Conservation (phyloP, 352 stramenopile genomes). For the Phytopythium montanum region DNA sequence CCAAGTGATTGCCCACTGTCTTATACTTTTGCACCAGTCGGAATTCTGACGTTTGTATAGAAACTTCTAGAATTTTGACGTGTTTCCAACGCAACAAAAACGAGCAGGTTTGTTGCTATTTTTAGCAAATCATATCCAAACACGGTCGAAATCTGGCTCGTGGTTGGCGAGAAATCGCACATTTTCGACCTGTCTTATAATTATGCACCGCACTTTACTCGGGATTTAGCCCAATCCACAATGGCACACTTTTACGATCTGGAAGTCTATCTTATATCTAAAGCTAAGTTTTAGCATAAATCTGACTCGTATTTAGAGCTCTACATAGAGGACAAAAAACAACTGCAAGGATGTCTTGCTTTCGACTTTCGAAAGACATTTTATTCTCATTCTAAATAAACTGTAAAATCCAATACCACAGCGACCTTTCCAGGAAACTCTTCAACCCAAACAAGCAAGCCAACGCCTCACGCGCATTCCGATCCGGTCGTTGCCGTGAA, state of each 20-base stretch:
- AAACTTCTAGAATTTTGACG: neutral
- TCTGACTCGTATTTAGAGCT: too few relatives aligned
- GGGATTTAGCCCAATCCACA: too few relatives aligned
- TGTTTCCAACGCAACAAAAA: neutral
- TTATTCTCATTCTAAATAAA: too few relatives aligned
- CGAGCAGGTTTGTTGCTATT: neutral
- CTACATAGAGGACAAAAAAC: too few relatives aligned
- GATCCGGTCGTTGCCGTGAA: neutral
- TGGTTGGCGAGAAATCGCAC: neutral
- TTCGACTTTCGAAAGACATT: too few relatives aligned
- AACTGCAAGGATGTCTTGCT: too few relatives aligned
- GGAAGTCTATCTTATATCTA: too few relatives aligned
- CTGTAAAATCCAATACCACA: too few relatives aligned
- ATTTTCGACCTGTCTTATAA: neutral
- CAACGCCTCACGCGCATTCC: neutral
- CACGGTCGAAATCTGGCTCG: neutral
- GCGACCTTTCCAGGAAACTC: too few relatives aligned
- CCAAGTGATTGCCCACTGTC: neutral
- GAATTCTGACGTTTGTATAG: neutral
- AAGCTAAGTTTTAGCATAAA: too few relatives aligned
- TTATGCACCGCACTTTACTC: slow-evolving; percentile 2
- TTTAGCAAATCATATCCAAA: neutral
- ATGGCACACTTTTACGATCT: too few relatives aligned
- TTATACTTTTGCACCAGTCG: neutral
- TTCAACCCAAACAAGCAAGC: too few relatives aligned